Conservation (phyloP, 2,329 filamentous ascomycete species). For the Monosporascus sp. region DNA sequence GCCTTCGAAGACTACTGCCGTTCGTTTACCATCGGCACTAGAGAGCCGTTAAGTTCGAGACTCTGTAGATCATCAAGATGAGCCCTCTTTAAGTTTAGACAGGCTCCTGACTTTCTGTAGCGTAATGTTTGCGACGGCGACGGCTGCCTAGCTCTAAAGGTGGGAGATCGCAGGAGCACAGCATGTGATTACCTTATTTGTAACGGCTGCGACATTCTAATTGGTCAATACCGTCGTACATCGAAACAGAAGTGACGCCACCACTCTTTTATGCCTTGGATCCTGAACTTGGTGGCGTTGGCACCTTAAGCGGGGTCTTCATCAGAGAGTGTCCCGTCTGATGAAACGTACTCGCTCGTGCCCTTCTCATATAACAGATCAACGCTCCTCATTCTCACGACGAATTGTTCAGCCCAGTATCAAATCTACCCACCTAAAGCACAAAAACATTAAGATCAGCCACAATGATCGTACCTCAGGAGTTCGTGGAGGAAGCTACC, state of each 20-base stretch:
- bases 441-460: not conserved
- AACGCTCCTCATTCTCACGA: not conserved
- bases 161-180: not conserved
- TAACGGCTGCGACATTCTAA: not conserved
- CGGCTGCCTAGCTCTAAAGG: not conserved
- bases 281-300: not conserved
- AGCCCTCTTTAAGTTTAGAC: not conserved
- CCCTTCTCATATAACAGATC: not conserved
- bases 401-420: not conserved
- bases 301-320: too few relatives aligned
- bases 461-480: conserved; percentile 22
- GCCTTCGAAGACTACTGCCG: too few relatives aligned
- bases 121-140: too few relatives aligned
- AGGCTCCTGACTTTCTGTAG: not conserved
- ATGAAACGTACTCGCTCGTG: not conserved
- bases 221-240: not conserved
- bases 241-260: not conserved
- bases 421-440: not conserved
- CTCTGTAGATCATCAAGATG: too few relatives aligned
- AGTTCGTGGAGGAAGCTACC: conserved; percentile 12
- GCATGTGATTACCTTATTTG: not conserved
- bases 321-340: too few relatives aligned
- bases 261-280: not conserved
- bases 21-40: too few relatives aligned
- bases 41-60: too few relatives aligned